Percentiles rank a stretch among this genome's conserved stretches.
Conservation (phyloP, 2,329 filamentous ascomycete genomes). For the Rhynchosporium agropyri region DNA sequence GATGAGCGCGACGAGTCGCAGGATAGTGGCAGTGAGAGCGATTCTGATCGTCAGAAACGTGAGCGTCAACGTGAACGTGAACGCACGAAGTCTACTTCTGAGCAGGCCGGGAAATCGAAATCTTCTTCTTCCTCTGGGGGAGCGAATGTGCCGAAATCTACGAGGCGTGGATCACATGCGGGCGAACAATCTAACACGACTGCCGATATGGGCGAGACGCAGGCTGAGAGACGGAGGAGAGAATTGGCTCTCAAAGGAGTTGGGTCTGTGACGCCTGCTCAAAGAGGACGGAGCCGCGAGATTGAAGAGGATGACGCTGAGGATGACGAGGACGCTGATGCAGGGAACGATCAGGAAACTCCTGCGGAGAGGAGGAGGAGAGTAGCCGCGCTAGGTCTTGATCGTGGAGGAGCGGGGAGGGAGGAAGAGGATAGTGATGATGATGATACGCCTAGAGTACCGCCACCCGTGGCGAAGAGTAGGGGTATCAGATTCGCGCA, state of each 20-base stretch:
- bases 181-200: slow-evolving; percentile 1
- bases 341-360: slow-evolving; percentile 54
- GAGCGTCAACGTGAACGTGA: neutral
- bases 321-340: slow-evolving; percentile 37
- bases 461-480: slow-evolving; percentile 34
- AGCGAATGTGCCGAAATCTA: neutral
- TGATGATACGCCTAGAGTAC: slow-evolving; percentile 40
- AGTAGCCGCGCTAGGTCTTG: slow-evolving; percentile 68
- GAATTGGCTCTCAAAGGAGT: slow-evolving; percentile 54
- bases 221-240: slow-evolving; percentile 68
- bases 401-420: slow-evolving; percentile 21
- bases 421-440: slow-evolving; percentile 39
- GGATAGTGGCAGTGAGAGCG: slow-evolving; percentile 27
- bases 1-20: slow-evolving; percentile 18
- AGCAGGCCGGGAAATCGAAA: neutral
- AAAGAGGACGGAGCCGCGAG: slow-evolving; percentile 22
- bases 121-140: no score
- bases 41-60: slow-evolving; percentile 25
- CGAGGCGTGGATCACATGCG: neutral
- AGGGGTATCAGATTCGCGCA: slow-evolving; percentile 42
- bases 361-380: slow-evolving; percentile 74
- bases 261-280: slow-evolving; percentile 42
- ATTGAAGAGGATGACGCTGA: slow-evolving; percentile 35
- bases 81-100: slow-evolving; percentile 4
- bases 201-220: slow-evolving; percentile 58